A percentile compares a stretch with the other conserved stretches of the same genome.
These are phyloP conservation scores for Elongisporangium prolatum DNA, from an alignment of 352 stramenopile species.

Conservation along the genomic window DNA sequence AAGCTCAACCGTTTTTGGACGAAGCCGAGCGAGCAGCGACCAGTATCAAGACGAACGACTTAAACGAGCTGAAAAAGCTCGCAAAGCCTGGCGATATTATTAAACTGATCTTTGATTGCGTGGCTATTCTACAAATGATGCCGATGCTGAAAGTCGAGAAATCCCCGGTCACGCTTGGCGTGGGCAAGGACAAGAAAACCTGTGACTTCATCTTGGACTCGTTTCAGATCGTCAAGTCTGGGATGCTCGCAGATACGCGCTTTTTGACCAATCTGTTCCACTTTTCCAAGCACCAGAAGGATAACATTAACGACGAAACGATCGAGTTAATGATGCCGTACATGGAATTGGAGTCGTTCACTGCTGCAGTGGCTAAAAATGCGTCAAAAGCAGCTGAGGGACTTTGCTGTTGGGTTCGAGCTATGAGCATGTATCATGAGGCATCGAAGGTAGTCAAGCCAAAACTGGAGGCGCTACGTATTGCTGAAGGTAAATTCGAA, in stretches of 20 bases:
- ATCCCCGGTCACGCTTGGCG: slow-evolving; percentile 46
- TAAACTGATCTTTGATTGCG: slow-evolving; percentile 92
- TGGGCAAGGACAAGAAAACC: slow-evolving; percentile 87
- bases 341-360: slow-evolving; percentile 85
- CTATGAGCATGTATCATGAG: slow-evolving; percentile 91
- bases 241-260: slow-evolving; percentile 84
- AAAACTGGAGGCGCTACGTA: slow-evolving; percentile 88
- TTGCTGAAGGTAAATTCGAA: slow-evolving; percentile 85
- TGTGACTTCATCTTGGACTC: slow-evolving; percentile 83
- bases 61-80: slow-evolving; percentile 92
- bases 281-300: slow-evolving; percentile 89
- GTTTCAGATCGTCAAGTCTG: slow-evolving; percentile 78
- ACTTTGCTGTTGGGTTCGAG: slow-evolving; percentile 87
- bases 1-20: slow-evolving; percentile 89
- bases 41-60: slow-evolving; percentile 86
- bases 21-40: slow-evolving; percentile 83
- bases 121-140: slow-evolving; percentile 85
- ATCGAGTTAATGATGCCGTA: slow-evolving; percentile 91
- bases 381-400: slow-evolving; percentile 88
- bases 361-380: slow-evolving; percentile 74
- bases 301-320: slow-evolving; percentile 92
- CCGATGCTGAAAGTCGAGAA: slow-evolving; percentile 73
- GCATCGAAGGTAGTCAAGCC: slow-evolving; percentile 92
- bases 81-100: slow-evolving; percentile 89
- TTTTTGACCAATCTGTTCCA: slow-evolving; percentile 89